Evolutionary conservation across 1,139 yeast species (phyloP).

Genomic region (Yamadazyma diddensiae): DNA sequence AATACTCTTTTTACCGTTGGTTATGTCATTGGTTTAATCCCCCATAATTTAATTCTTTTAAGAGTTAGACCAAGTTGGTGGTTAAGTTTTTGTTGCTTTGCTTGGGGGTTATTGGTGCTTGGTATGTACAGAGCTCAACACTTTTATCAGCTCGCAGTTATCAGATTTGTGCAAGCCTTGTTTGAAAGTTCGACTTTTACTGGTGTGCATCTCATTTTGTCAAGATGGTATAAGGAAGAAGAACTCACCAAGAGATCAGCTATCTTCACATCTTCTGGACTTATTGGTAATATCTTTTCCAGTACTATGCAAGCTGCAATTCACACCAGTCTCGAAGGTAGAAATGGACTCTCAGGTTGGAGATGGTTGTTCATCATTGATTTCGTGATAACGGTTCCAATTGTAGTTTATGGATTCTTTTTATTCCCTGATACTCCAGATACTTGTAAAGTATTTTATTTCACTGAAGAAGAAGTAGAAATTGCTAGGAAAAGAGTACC

Average conservation of each 20-base stretch:
- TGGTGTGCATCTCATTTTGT: slow-evolving; percentile 52
- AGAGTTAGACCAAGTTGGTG: slow-evolving; percentile 53
- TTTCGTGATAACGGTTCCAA: slow-evolving; percentile 40
- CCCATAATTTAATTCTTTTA: slow-evolving; percentile 50
- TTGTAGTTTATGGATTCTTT: slow-evolving; percentile 51
- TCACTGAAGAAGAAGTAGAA: slow-evolving; percentile 33
- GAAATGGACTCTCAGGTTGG: slow-evolving; percentile 34
- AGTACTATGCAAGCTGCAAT: slow-evolving; percentile 36
- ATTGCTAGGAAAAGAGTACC: slow-evolving; percentile 22
- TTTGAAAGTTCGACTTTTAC: slow-evolving; percentile 55
- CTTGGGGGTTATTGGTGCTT: slow-evolving; percentile 56
- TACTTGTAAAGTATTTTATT: slow-evolving; percentile 32
- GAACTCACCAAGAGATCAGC: slow-evolving; percentile 48
- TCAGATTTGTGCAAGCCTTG: slow-evolving; percentile 53
- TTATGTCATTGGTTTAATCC: slow-evolving; percentile 55
- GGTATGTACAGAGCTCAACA: slow-evolving; percentile 45
- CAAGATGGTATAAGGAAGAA: slow-evolving; percentile 50
- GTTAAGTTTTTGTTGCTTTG: slow-evolving; percentile 51
- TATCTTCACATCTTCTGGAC: slow-evolving; percentile 51
- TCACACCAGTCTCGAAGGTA: slow-evolving; percentile 28
- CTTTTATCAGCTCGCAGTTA: slow-evolving; percentile 45
- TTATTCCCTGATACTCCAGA: slow-evolving; percentile 62
- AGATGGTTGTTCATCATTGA: slow-evolving; percentile 41
- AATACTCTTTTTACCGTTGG: slow-evolving; percentile 61
- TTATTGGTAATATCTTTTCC: slow-evolving; percentile 49